Conservation (phyloP, 1,284 basidiomycete genomes). For the Ceratobasidium sp. region DNA sequence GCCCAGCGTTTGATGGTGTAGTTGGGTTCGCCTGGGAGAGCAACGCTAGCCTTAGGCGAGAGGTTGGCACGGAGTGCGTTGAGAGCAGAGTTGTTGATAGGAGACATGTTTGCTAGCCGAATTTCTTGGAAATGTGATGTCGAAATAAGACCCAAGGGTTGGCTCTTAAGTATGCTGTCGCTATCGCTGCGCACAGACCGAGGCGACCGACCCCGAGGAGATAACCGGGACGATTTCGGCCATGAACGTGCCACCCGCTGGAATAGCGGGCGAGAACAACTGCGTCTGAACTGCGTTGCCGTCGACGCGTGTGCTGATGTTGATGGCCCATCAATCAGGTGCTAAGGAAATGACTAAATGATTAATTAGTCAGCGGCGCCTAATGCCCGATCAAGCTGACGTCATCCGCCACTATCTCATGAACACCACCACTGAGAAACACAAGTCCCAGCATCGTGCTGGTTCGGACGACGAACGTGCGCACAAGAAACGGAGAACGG, state of each 20-base stretch:
- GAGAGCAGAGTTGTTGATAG: slow-evolving; percentile 22
- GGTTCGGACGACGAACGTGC: slow-evolving; percentile 49
- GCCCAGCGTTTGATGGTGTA: slow-evolving; percentile 45
- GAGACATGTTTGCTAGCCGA: too few species aligned
- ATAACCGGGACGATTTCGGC: background rate
- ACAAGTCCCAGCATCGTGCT: slow-evolving; percentile 29
- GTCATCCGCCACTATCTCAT: slow-evolving; percentile 22
- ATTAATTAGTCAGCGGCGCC: too few species aligned
- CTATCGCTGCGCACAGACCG: too few species aligned
- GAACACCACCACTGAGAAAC: slow-evolving; percentile 36
- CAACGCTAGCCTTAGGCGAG: background rate
- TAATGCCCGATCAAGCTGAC: slow-evolving; percentile 10
- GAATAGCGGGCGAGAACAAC: background rate
- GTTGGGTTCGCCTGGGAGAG: slow-evolving; percentile 28
- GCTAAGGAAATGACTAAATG: too few species aligned
- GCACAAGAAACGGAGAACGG: slow-evolving; percentile 51
- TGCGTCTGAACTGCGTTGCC: slow-evolving; percentile 2
- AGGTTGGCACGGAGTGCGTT: slow-evolving; percentile 9
- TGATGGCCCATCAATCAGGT: background rate
- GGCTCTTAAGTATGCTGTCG: too few species aligned
- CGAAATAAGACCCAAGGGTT: too few species aligned
- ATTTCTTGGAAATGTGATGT: too few species aligned
- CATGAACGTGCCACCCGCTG: background rate
- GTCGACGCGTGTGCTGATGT: background rate
- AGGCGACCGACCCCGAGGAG: too few species aligned